Evolutionary conservation across 2,329 filamentous ascomycete genomes (phyloP), one percentile per base, ranked within the genome.

Genomic region (Talaromyces funiculosus): DNA sequence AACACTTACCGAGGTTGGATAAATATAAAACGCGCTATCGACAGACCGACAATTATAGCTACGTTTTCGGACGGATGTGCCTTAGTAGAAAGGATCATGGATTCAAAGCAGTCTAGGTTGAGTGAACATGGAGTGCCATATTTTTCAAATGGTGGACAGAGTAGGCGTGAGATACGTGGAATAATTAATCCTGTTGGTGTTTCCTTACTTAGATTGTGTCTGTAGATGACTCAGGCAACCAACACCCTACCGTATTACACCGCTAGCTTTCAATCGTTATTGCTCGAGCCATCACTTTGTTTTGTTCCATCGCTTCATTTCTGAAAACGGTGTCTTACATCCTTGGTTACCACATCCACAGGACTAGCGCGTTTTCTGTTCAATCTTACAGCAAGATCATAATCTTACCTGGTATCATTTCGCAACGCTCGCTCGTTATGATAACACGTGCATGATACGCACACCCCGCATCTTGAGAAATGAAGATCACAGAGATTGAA

Each of bases 401-500:
- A n/a, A n/a, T n/a, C n/a, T n/a, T n/a, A n/a, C n/a, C n/a, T n/a
- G n/a, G n/a, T n/a, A n/a, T n/a, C n/a, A n/a, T n/a, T n/a, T n/a
- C n/a, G n/a, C n/a, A n/a, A 1, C 16, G 3, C 2, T 38, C 37
- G 37, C 40, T 24, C 1, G 37, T 38, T n/a, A 14, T 6, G 40
- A 26, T 7, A 14, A 26, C 51, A 38, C 20, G 31, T 18, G 51
- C 18, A 12, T 10, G 35, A 24, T 16, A 26, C 51, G 51, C 45
- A 9, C 16, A 12, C 6, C 18, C 47, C 33, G 9, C 6, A 53
- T 37, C 26, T 6, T 2, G 29, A 7, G 35, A 37, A 9, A 62
- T 58, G 37, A 62, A 40, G 14, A 62, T 54, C 8, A 55, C 56
- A 8, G 74, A 78, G 53, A 63, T 67, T 3, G 60, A 70, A 49